These are phyloP conservation scores for Eutypella sp. DNA, from an alignment of 2,329 filamentous ascomycete species.

Conservation along the genomic window DNA sequence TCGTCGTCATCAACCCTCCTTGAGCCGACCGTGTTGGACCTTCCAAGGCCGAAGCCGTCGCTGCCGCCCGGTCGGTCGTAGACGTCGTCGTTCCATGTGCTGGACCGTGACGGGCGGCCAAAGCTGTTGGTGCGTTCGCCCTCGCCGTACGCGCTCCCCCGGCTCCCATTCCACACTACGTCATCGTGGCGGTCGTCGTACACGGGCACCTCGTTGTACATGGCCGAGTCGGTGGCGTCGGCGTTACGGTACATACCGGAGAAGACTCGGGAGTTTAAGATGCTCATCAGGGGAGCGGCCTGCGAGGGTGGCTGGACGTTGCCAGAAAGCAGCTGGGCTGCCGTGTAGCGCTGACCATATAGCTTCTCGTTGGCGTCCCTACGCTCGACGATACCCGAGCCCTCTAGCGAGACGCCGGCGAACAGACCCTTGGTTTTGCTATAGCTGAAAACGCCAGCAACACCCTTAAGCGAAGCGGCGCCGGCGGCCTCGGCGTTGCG, in stretches of 20 bases:
- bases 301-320: constrained; percentile 72
- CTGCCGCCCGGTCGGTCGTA: constrained; percentile 56
- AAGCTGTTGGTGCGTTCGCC: constrained; percentile 40
- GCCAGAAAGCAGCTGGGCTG: constrained; percentile 75
- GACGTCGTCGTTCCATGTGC: constrained; percentile 70
- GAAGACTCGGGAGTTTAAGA: constrained; percentile 83
- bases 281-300: constrained; percentile 76
- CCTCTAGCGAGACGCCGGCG: constrained; percentile 90
- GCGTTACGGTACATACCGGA: constrained; percentile 51
- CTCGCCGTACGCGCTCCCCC: constrained; percentile 58
- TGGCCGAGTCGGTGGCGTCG: constrained; percentile 48
- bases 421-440: constrained; percentile 97
- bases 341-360: constrained; percentile 78
- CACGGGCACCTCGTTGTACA: constrained; percentile 92
- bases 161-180: constrained; percentile 75
- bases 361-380: constrained; percentile 96
- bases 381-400: constrained; percentile 86
- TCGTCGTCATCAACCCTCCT: constrained; percentile 35
- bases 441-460: constrained; percentile 93
- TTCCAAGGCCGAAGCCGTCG: constrained; percentile 27
- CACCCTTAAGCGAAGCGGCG: constrained; percentile 81
- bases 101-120: constrained; percentile 55
- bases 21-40: constrained; percentile 49
- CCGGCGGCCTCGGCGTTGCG: constrained; percentile 95
- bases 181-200: constrained; percentile 82